Base-by-base conservation (phyloP, 2,329 filamentous ascomycete genomes). In the Albophoma yamanashiensis region DNA sequence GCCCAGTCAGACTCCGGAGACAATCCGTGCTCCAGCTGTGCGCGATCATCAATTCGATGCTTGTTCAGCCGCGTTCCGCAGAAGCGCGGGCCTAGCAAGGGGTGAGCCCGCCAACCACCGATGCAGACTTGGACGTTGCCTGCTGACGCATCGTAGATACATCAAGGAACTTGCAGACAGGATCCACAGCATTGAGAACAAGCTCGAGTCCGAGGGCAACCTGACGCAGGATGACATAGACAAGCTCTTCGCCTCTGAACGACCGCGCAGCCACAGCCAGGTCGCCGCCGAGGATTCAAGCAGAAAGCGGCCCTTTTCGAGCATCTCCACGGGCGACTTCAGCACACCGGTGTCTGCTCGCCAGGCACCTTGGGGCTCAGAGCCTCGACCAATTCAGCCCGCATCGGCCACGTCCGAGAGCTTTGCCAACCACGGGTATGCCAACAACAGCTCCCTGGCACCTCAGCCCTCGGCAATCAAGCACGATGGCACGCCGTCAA, bases 91-190 rank as follows among this genome's bases (percentile, higher is more conserved):
- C 91, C 92, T 3, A 94, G 89, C 70, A 96, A 96, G 82, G 92
- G 92, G 81, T 90, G 80, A 67, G 76, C 25, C 63, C 22, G 11
- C 17, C 20, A 22, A 14, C 9, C 8, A 40, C 8, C 25, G 38
- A 34, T 39, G 45, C 25, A 36, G 20, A 17, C 20, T 15, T 22
- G 11, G 22, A 50, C 6, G 17, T 15, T 17, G 4, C 15, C 6
- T 17, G 36, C 11, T 47, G 34, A 36, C 12, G 31, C 25, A 15
- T 7, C 7, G n/a, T 67, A 90, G 87, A 20, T 96, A 96, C 67
- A 96, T 96, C 71, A 96, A 95, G 71, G 91, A 96, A 72, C 82
- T 96, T 27, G 91, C 91, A 31, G 91, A 96, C 69, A 82, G 92
- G 34, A 85, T 96, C 61, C 86, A 92, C 67, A 87, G 84, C 52